Evolutionary conservation across 495 filamentous ascomycete species (phyloP).

Genomic region (Baudoinia panamericana): DNA sequence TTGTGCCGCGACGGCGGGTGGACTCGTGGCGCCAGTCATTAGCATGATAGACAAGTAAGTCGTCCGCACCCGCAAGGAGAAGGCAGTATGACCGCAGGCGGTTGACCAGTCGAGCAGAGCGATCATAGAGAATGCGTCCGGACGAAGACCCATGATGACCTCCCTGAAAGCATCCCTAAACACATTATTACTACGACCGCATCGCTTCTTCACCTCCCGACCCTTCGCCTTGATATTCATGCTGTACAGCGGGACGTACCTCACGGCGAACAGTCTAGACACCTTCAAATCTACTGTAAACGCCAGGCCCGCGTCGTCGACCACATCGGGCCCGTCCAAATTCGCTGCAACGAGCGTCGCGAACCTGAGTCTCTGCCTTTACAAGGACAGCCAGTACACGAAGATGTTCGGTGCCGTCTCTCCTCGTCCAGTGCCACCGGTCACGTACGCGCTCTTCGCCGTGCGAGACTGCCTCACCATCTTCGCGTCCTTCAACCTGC

Average conservation of each 20-base stretch:
- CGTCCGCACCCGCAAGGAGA: not conserved
- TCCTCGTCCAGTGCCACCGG: slow-evolving; percentile 42
- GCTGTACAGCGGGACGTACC: slow-evolving; percentile 81
- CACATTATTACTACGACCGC: slow-evolving; percentile 54
- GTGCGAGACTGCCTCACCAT: slow-evolving; percentile 80
- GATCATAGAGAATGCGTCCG: slow-evolving; percentile 92
- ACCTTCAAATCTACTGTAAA: slow-evolving; percentile 57
- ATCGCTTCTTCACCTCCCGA: slow-evolving; percentile 56
- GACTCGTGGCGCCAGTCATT: slow-evolving; percentile 73
- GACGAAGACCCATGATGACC: slow-evolving; percentile 52
- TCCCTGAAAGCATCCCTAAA: slow-evolving; percentile 53
- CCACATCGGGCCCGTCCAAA: slow-evolving; percentile 64
- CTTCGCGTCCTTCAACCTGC: slow-evolving; percentile 88
- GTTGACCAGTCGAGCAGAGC: slow-evolving; percentile 39
- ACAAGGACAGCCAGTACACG: slow-evolving; percentile 84
- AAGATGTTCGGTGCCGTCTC: slow-evolving; percentile 56
- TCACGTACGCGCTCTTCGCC: slow-evolving; percentile 68
- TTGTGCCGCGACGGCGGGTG: slow-evolving; percentile 65
- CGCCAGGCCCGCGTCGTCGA: slow-evolving; percentile 40
- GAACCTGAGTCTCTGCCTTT: slow-evolving; percentile 81
- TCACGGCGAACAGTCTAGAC: slow-evolving; percentile 81
- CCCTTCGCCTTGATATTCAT: slow-evolving; percentile 78
- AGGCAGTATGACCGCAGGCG: not conserved
- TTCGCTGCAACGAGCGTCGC: slow-evolving; percentile 71
- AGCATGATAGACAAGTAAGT: slow-evolving; percentile 80